Evolutionary conservation across 306 rosid genomes (phyloP).

Genomic region (Datisca glomerata): DNA sequence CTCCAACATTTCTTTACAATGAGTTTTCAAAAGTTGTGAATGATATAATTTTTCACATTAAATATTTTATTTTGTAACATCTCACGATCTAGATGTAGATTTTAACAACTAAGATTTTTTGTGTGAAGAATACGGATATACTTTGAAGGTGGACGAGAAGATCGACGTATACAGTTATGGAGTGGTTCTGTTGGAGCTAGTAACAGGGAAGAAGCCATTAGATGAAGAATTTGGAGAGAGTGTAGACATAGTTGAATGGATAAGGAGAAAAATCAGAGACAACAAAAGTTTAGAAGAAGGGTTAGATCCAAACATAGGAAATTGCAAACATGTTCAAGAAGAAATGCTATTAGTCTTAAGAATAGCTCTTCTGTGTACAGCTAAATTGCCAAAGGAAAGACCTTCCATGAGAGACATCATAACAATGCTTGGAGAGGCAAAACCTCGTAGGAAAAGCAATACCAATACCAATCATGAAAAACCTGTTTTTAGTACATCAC

Average conservation of each 20-base stretch:
- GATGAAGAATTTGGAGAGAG: slow-evolving; percentile 72
- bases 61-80: too few relatives aligned
- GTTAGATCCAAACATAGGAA: slow-evolving; percentile 68
- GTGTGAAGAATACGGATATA: slow-evolving; percentile 77
- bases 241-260: slow-evolving; percentile 82
- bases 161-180: slow-evolving; percentile 89
- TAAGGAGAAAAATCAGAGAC: slow-evolving; percentile 50
- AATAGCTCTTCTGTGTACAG: slow-evolving; percentile 82
- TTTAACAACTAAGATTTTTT: too few relatives aligned
- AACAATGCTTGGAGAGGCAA: slow-evolving; percentile 94
- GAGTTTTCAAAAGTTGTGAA: too few relatives aligned
- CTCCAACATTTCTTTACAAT: too few relatives aligned
- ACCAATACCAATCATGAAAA: slow-evolving; percentile 25
- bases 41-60: too few relatives aligned
- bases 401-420: slow-evolving; percentile 93
- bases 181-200: slow-evolving; percentile 81
- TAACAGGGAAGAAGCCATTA: slow-evolving; percentile 68
- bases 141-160: slow-evolving; percentile 89
- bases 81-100: too few relatives aligned
- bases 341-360: slow-evolving; percentile 90
- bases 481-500: slow-evolving; percentile 47
- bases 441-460: slow-evolving; percentile 83
- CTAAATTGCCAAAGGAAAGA: slow-evolving; percentile 79
- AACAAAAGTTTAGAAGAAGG: slow-evolving; percentile 60
- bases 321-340: slow-evolving; percentile 66